Evolutionary conservation across 768 basidiomycete genomes (phyloP).

Genomic region (Pleurotus tuber-regium): DNA sequence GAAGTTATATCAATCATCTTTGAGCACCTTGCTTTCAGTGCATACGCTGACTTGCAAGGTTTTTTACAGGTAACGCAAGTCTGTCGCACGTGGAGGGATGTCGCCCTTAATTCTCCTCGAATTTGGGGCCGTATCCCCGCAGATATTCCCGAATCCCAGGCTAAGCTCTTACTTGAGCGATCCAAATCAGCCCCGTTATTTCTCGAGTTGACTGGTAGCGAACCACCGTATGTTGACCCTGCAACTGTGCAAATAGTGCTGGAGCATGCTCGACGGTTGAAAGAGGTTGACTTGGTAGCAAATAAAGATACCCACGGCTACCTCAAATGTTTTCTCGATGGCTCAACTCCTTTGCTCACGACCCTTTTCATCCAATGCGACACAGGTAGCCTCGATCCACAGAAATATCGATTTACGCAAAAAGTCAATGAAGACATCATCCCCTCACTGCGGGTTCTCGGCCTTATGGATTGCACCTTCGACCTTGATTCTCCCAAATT

Average conservation of each 20-base stretch:
- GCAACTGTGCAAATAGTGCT: not conserved
- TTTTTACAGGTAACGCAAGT: not conserved
- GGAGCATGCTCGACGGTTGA: not conserved
- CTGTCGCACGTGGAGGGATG: constrained; percentile 1
- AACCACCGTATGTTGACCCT: not conserved
- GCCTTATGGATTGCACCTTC: too few species aligned
- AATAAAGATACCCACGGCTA: not conserved
- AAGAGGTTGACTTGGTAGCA: not conserved
- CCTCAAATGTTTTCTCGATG: not conserved
- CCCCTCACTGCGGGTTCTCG: too few species aligned
- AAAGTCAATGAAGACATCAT: too few species aligned
- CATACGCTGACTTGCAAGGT: not conserved
- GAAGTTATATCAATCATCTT: constrained; percentile 3
- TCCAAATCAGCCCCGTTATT: not conserved
- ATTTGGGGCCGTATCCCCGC: not conserved
- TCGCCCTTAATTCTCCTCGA: not conserved
- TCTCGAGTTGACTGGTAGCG: not conserved
- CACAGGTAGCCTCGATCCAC: too few species aligned
- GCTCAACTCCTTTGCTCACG: not conserved
- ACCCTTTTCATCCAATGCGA: not conserved
- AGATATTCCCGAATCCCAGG: not conserved
- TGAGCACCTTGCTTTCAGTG: not conserved
- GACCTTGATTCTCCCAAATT: too few species aligned
- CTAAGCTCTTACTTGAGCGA: not conserved
- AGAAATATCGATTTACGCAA: too few species aligned